Conservation (phyloP, 129 eudicot species). For the Artemisia tridentata region DNA sequence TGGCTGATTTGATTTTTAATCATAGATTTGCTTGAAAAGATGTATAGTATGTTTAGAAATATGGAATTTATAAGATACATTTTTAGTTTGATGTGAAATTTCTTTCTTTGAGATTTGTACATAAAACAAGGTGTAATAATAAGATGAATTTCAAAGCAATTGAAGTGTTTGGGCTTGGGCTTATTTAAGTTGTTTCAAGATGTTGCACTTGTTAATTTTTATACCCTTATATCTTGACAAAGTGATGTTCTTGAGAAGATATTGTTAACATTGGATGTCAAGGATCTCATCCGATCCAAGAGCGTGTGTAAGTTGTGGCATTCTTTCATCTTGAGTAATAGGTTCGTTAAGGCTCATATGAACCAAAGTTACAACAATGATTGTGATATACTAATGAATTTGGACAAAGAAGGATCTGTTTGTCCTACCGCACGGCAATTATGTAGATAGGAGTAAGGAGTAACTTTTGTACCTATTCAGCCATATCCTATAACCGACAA, state of each 20-base stretch:
- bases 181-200: too few species aligned
- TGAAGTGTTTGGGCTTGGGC: too few species aligned
- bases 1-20: conserved; percentile 22
- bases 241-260: neutral
- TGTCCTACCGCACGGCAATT: too few species aligned
- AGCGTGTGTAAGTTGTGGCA: neutral
- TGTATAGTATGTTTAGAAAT: conserved; percentile 20
- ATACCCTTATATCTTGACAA: too few species aligned
- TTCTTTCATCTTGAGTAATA: neutral
- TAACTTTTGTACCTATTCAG: too few species aligned
- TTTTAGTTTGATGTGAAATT: conserved; percentile 9
- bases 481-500: too few species aligned
- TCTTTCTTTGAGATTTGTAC: conserved; percentile 14
- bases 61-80: neutral
- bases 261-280: neutral
- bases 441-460: too few species aligned
- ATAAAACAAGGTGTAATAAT: neutral
- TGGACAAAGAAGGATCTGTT: neutral
- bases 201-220: too few species aligned
- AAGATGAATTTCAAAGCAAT: too few species aligned
- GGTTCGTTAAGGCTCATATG: neutral
- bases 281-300: neutral
- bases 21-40: conserved; percentile 21
- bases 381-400: neutral
- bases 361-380: neutral